Conservation (phyloP, 345 rosid genomes). For the Populus pruinosa region DNA sequence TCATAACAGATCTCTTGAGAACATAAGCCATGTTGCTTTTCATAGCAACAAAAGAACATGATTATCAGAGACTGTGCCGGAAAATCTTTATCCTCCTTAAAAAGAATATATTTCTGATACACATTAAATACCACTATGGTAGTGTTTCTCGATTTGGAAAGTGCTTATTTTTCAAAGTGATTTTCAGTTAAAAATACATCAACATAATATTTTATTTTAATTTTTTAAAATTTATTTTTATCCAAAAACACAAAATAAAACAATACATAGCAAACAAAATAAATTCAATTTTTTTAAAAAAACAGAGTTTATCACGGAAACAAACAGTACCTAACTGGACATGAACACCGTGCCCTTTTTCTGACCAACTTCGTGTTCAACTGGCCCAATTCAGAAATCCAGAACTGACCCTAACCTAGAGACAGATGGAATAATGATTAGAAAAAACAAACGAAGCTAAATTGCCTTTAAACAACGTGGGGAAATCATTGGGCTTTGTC, state of each 20-base stretch:
- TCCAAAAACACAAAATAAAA: no score
- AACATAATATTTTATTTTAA: no score
- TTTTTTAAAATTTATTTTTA: no score
- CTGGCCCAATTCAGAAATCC: slow-evolving; percentile 26
- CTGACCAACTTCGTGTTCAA: slow-evolving; percentile 23
- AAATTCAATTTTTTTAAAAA: no score
- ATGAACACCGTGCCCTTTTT: slow-evolving; percentile 3
- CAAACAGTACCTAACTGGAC: neutral
- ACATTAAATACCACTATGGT: neutral
- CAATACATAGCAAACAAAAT: no score
- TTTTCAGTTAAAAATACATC: no score
- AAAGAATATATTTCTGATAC: neutral
- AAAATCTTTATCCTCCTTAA: neutral
- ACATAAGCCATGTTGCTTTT: neutral
- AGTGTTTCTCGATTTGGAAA: fast-evolving
- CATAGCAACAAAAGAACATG: neutral
- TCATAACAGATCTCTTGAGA: neutral
- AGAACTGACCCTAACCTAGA: slow-evolving; percentile 26
- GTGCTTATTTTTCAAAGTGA: no score
- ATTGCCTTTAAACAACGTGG: neutral
- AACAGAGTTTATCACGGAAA: no score
- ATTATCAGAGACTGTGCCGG: neutral
- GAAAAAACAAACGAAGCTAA: slow-evolving; percentile 1
- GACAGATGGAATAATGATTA: slow-evolving; percentile 13
- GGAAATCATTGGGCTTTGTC: slow-evolving; percentile 4